phyloP scores from a whole-genome alignment of 1,284 basidiomycete genomes.

The Moesziomyces sp. region DNA sequence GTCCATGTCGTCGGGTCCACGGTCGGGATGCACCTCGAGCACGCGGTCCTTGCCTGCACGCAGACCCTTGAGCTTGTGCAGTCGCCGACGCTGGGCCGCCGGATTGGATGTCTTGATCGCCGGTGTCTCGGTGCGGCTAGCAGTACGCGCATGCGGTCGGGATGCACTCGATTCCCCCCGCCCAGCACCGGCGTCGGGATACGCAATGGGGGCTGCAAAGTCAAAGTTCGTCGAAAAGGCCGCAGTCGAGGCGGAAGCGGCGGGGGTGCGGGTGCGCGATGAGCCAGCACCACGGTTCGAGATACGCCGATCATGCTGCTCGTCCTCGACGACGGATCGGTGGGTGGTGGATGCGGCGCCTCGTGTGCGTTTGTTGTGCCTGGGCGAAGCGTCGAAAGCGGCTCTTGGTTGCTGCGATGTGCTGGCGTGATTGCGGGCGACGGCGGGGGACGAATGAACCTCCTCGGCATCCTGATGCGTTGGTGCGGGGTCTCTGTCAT shows the following conservation, averaged over 20 bases:
- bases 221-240: slow-evolving; percentile 12
- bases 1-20: slow-evolving; percentile 12
- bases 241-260: neutral
- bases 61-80: slow-evolving; percentile 29
- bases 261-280: neutral
- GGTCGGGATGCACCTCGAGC: slow-evolving; percentile 16
- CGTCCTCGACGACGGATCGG: neutral
- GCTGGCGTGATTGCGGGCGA: neutral
- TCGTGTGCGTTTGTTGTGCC: slow-evolving; percentile 18
- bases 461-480: neutral
- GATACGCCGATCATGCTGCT: slow-evolving; percentile 6
- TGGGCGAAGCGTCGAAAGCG: neutral
- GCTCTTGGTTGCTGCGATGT: too few relatives aligned
- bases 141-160: too few relatives aligned
- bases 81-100: slow-evolving; percentile 11
- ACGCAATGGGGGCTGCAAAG: slow-evolving; percentile 15
- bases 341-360: slow-evolving; percentile 1
- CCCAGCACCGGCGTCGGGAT: slow-evolving; percentile 1
- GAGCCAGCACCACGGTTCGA: neutral
- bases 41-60: slow-evolving; percentile 29
- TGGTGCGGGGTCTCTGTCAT: slow-evolving; percentile 5
- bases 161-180: neutral
- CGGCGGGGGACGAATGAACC: neutral
- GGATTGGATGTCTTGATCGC: slow-evolving; percentile 36
- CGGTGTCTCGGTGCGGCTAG: neutral